Evolutionary conservation across 768 basidiomycete genomes (phyloP).

Genomic region (Polyporus arcularius): DNA sequence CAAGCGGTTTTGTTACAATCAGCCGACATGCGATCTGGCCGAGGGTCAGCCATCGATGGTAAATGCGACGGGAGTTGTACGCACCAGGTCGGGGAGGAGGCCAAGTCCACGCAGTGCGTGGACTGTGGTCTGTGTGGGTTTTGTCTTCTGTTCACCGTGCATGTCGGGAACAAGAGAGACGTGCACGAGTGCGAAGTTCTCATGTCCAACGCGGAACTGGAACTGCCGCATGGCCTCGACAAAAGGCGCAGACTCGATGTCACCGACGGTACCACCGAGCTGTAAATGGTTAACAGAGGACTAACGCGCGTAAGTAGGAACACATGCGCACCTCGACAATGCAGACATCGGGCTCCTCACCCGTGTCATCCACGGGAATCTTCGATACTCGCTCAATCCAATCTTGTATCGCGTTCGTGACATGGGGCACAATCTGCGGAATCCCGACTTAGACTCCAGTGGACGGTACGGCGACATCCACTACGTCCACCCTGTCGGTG

Average conservation of each 20-base stretch:
- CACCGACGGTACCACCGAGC: conserved; percentile 98
- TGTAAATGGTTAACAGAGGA: conserved; percentile 31
- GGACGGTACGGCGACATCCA: neutral
- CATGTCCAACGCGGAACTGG: conserved; percentile 95
- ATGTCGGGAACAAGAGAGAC: conserved; percentile 98
- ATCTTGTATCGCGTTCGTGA: conserved; percentile 97
- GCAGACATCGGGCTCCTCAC: conserved; percentile 92
- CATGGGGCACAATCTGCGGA: conserved; percentile 85
- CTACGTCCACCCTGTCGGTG: no score
- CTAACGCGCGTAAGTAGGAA: neutral
- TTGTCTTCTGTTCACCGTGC: conserved; percentile 99
- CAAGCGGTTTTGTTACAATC: conserved; percentile 77
- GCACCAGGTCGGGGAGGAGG: conserved; percentile 86
- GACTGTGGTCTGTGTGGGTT: conserved; percentile 97
- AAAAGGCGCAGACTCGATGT: conserved; percentile 98
- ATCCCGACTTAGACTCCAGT: neutral
- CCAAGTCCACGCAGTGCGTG: conserved; percentile 92
- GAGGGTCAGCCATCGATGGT: neutral
- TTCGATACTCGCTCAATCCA: conserved; percentile 97
- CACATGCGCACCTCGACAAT: conserved; percentile 78
- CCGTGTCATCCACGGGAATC: conserved; percentile 93
- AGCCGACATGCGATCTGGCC: conserved; percentile 90
- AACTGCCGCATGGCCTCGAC: conserved; percentile 99
- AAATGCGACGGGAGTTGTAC: conserved; percentile 27
- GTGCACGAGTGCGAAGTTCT: conserved; percentile 96